Conservation (phyloP, 495 filamentous ascomycete genomes). For the Hypomontagnella submonticulosa region DNA sequence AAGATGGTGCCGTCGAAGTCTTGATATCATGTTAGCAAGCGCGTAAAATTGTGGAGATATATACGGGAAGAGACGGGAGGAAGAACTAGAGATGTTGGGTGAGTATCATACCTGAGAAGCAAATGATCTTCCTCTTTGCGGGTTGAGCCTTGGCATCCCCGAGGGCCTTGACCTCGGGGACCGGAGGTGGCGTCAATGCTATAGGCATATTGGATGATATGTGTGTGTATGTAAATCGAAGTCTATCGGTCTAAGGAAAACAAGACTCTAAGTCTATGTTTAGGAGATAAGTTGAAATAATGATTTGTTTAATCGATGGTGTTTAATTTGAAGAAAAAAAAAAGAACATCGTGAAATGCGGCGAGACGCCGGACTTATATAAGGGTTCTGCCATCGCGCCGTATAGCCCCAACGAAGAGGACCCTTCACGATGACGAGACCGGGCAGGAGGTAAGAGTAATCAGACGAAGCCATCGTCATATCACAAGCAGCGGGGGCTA, state of each 20-base stretch:
- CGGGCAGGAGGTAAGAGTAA: conserved; percentile 5
- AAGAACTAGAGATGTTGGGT: conserved; percentile 1
- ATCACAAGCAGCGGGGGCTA: conserved; percentile 9
- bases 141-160: conserved; percentile 39
- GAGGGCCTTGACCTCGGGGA: conserved; percentile 37
- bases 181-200: conserved; percentile 43
- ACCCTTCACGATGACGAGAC: conserved; percentile 41
- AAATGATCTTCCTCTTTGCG: conserved; percentile 62
- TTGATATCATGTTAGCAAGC: conserved; percentile 42
- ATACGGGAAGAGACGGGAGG: too few relatives aligned
- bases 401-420: background rate
- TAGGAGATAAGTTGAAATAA: background rate
- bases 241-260: conserved; percentile 11
- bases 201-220: conserved; percentile 48
- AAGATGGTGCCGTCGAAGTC: conserved; percentile 85
- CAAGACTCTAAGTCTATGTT: conserved; percentile 20
- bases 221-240: conserved; percentile 7
- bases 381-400: conserved; percentile 20
- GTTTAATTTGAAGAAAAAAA: conserved; percentile 5
- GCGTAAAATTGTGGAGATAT: background rate
- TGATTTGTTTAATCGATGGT: conserved; percentile 5
- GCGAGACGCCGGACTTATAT: conserved; percentile 27
- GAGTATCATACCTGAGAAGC: conserved; percentile 60
- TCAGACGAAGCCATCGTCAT: conserved; percentile 42
- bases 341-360: conserved; percentile 11